A percentile compares a stretch with the other conserved stretches of the same genome.
Evolutionary conservation across 768 basidiomycete species (phyloP).

Genomic region (Boletus vermiculosoides): DNA sequence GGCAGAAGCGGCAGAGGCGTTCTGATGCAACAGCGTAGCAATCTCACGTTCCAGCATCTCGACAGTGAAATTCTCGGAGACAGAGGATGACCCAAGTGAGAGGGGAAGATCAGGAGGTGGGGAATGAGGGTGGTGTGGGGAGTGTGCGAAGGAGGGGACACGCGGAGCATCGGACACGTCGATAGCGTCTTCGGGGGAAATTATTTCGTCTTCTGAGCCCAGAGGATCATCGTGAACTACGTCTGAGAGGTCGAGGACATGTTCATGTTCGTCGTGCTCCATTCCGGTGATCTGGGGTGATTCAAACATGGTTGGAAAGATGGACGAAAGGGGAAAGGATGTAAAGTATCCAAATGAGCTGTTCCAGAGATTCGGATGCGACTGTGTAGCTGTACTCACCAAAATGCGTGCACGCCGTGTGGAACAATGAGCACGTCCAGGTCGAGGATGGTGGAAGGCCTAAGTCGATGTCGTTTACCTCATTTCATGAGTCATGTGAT

Average conservation of each 20-base stretch:
- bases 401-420: constrained; percentile 16
- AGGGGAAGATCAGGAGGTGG: constrained; percentile 31
- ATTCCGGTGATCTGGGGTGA: constrained; percentile 28
- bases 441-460: constrained; percentile 13
- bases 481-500: constrained; percentile 30
- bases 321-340: not conserved
- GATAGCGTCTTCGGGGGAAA: constrained; percentile 29
- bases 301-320: not conserved
- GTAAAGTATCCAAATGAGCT: not conserved
- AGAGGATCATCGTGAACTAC: constrained; percentile 81
- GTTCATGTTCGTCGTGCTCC: constrained; percentile 57
- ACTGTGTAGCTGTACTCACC: constrained; percentile 13
- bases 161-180: constrained; percentile 34
- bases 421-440: constrained; percentile 21
- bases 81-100: constrained; percentile 39
- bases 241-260: constrained; percentile 74
- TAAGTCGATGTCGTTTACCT: constrained; percentile 21
- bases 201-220: constrained; percentile 49
- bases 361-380: not conserved
- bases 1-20: constrained; percentile 66
- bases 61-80: constrained; percentile 55
- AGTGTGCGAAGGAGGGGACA: constrained; percentile 28
- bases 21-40: constrained; percentile 70
- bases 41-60: constrained; percentile 80
- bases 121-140: constrained; percentile 17